Conservation (phyloP, 768 basidiomycete species). For the Nidula microcarpa region DNA sequence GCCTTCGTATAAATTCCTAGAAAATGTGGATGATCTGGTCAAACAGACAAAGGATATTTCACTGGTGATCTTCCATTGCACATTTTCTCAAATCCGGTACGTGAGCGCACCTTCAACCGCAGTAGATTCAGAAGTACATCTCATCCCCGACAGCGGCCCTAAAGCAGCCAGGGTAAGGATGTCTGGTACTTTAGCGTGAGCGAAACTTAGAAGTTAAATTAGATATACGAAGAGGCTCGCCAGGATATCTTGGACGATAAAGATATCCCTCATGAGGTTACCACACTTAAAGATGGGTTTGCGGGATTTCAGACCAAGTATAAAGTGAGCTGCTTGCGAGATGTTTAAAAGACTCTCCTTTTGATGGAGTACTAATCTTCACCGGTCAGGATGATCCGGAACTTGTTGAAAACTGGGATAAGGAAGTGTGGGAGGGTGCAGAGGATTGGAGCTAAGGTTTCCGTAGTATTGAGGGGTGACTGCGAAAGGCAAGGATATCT, state of each 20-base stretch:
- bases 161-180: slow-evolving; percentile 63
- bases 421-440: slow-evolving; percentile 48
- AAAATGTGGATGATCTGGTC: slow-evolving; percentile 55
- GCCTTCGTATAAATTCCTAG: slow-evolving; percentile 60
- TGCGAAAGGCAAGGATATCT: too few relatives aligned
- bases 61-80: slow-evolving; percentile 74
- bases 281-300: slow-evolving; percentile 72
- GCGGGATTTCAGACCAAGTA: slow-evolving; percentile 64
- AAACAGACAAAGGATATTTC: slow-evolving; percentile 58
- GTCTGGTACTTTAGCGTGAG: slow-evolving; percentile 7
- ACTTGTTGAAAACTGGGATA: slow-evolving; percentile 77
- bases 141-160: slow-evolving; percentile 52
- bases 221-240: slow-evolving; percentile 70
- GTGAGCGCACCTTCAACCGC: slow-evolving; percentile 17
- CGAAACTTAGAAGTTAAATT: too few relatives aligned
- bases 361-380: too few relatives aligned
- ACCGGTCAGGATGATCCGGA: slow-evolving; percentile 52
- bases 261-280: slow-evolving; percentile 48
- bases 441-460: too few relatives aligned
- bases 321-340: slow-evolving; percentile 38
- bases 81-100: slow-evolving; percentile 72
- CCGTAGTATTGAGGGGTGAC: too few relatives aligned
- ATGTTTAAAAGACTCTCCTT: too few relatives aligned
- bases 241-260: slow-evolving; percentile 39
- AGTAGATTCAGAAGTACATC: neutral